These are phyloP conservation scores for Cucurbita ficifolia DNA, from an alignment of 306 rosid genomes.

Conservation along the genomic window DNA sequence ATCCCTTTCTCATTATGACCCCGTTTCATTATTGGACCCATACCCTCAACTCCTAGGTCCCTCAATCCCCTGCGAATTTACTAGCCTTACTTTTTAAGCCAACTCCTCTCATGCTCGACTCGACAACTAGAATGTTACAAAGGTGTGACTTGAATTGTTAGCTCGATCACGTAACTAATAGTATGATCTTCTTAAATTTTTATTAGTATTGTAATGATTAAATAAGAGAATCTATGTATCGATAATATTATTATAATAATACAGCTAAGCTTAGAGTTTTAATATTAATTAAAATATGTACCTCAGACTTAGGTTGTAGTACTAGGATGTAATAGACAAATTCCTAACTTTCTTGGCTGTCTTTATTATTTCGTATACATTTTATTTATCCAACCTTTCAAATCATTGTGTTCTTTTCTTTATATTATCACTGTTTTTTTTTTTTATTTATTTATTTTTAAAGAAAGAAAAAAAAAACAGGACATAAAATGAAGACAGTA, in stretches of 20 bases:
- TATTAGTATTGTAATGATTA: not conserved
- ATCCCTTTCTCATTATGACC: too few relatives aligned
- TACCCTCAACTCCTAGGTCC: too few relatives aligned
- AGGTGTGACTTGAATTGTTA: too few relatives aligned
- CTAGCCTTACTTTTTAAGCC: too few relatives aligned
- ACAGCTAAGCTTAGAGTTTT: not conserved
- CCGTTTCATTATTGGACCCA: too few relatives aligned
- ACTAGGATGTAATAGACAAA: not conserved
- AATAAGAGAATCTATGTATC: not conserved
- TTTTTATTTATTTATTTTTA: too few relatives aligned
- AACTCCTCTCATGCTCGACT: too few relatives aligned
- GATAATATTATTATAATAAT: not conserved
- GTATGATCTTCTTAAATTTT: too few relatives aligned
- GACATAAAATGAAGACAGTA: not conserved
- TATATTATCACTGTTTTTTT: not conserved
- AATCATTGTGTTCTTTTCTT: not conserved
- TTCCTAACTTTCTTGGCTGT: not conserved
- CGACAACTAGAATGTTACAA: too few relatives aligned
- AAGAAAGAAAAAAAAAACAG: not conserved
- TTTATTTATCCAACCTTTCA: not conserved
- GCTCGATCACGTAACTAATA: too few relatives aligned
- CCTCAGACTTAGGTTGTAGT: not conserved
- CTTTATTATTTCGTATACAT: not conserved
- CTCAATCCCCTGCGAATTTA: too few relatives aligned
- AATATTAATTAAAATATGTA: not conserved